Percentiles rank a stretch among this genome's conserved stretches.
Evolutionary conservation across 164 flowering plant species (phyloP).

Genomic region (Aristolochia contorta): DNA sequence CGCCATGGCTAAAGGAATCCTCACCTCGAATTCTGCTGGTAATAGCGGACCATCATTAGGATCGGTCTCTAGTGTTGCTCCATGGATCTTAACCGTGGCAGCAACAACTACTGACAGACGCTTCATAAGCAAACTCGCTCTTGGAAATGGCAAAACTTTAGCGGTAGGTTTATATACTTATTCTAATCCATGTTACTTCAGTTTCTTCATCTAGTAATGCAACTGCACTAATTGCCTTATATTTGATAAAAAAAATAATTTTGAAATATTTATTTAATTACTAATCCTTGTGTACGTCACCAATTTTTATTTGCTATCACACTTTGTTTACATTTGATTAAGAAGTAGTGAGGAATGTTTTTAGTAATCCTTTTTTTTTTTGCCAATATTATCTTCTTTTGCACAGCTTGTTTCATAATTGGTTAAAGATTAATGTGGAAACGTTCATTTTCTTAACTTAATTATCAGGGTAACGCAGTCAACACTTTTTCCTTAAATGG

Average conservation of each 20-base stretch:
- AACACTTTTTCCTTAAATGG: constrained; percentile 25
- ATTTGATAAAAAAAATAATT: too few relatives aligned
- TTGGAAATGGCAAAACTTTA: constrained; percentile 4
- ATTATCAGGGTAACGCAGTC: constrained; percentile 18
- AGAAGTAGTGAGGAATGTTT: too few relatives aligned
- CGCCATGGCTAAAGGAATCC: constrained; percentile 7
- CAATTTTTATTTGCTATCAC: too few relatives aligned
- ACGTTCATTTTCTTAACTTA: background rate
- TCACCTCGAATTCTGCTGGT: constrained; percentile 1
- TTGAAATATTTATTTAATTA: too few relatives aligned
- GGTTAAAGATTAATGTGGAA: background rate
- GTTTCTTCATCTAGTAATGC: too few relatives aligned
- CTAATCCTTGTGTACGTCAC: too few relatives aligned
- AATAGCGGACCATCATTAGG: background rate
- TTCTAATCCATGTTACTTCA: background rate
- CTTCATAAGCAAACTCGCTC: constrained; percentile 2
- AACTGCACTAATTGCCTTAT: too few relatives aligned
- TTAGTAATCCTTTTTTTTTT: too few relatives aligned
- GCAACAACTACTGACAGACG: background rate
- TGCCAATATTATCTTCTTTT: background rate
- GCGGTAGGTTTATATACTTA: background rate
- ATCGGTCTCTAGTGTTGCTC: background rate
- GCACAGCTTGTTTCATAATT: background rate
- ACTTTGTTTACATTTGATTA: too few relatives aligned
- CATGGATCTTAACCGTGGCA: constrained; percentile 5